A percentile compares a stretch with the other conserved stretches of the same genome.
Conservation (phyloP, 140 eudicot genomes). For the Erigeron philadelphicus region DNA sequence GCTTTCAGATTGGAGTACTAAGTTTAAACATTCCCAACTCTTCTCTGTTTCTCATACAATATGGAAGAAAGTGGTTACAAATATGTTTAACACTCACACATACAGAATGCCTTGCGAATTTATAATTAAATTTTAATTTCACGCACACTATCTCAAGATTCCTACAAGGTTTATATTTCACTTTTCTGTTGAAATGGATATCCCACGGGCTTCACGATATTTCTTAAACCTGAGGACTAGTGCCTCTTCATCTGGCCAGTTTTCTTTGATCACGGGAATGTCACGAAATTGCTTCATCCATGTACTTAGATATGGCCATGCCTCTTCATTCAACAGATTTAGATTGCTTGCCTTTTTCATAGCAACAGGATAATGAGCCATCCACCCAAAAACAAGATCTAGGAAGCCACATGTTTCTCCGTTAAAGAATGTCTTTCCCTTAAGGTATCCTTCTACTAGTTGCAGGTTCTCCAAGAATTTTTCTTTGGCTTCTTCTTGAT, state of each 20-base stretch:
- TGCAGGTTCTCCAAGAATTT: neutral
- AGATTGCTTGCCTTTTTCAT: neutral
- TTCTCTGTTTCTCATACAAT: no score
- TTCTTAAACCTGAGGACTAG: neutral
- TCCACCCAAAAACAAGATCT: conserved; percentile 7
- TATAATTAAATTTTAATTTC: no score
- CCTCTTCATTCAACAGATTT: neutral
- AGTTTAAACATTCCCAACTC: no score
- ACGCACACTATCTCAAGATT: neutral
- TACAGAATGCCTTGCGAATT: no score
- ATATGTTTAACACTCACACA: no score
- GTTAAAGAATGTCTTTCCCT: neutral
- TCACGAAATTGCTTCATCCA: neutral
- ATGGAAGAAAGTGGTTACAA: no score
- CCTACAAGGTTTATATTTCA: neutral
- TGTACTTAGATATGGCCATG: neutral
- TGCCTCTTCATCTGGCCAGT: neutral
- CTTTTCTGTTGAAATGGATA: neutral
- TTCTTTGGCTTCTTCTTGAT: conserved; percentile 5
- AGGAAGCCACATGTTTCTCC: conserved; percentile 5
- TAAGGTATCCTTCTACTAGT: neutral
- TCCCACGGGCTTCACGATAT: neutral
- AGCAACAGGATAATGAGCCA: neutral
- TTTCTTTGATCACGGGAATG: neutral
- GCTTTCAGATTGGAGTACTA: no score